Percentiles rank a stretch among this genome's conserved stretches.
phyloP scores from a whole-genome alignment of 2,329 filamentous ascomycete genomes.

The Leptodontidium sp. region DNA sequence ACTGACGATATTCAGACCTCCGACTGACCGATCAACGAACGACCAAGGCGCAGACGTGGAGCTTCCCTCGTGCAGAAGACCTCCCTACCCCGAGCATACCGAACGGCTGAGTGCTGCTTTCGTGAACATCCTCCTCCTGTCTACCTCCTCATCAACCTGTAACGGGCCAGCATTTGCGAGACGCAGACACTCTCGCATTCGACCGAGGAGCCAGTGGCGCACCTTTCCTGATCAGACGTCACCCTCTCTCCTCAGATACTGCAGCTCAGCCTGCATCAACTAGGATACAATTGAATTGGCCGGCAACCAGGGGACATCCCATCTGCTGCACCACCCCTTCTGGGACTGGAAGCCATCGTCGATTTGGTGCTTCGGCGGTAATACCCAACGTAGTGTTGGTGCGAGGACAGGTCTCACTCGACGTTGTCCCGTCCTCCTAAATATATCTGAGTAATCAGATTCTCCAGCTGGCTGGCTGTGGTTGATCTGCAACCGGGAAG shows the following conservation, averaged over 20 bases:
- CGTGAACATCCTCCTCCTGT: not conserved
- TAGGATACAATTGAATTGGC: constrained; percentile 30
- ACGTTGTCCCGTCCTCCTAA: not conserved
- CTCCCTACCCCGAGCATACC: not conserved
- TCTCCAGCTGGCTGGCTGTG: constrained; percentile 10
- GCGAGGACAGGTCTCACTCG: constrained; percentile 6
- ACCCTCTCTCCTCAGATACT: constrained; percentile 12
- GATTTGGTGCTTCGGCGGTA: constrained; percentile 16
- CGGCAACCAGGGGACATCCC: constrained; percentile 14
- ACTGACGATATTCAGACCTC: constrained; percentile 17
- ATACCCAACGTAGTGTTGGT: constrained; percentile 16
- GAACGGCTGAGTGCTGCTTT: not conserved
- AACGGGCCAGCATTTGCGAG: not conserved
- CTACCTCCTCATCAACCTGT: constrained; percentile 4
- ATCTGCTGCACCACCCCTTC: constrained; percentile 15
- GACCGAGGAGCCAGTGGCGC: constrained; percentile 29
- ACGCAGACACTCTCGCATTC: constrained; percentile 12
- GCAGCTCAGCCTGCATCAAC: constrained; percentile 27
- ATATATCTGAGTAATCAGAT: constrained; percentile 26
- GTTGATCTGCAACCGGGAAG: constrained; percentile 24
- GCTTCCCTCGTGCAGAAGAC: not conserved
- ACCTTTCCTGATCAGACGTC: constrained; percentile 14
- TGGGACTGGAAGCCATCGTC: constrained; percentile 1
- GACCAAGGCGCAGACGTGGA: not conserved
- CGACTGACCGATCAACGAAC: not conserved